These are phyloP conservation scores for Phaeophleospora eucalypticola DNA, from an alignment of 2,329 filamentous ascomycete genomes.

Conservation along the genomic window DNA sequence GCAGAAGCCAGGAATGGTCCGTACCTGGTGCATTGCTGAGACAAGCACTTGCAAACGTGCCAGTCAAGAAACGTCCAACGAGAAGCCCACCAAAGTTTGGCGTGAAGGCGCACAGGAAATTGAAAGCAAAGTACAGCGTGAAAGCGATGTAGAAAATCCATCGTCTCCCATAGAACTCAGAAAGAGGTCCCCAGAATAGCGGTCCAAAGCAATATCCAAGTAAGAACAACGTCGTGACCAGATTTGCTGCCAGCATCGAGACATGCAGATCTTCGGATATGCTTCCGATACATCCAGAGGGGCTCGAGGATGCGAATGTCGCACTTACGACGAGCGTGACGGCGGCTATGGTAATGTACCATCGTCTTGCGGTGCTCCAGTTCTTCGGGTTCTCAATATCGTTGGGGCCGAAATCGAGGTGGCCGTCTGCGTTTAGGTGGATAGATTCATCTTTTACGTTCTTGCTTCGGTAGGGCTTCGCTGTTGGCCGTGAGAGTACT, in stretches of 20 bases:
- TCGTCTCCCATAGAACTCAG: slow-evolving; percentile 60
- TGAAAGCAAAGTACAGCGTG: slow-evolving; percentile 41
- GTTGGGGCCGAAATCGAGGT: slow-evolving; percentile 48
- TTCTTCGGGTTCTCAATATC: slow-evolving; percentile 52
- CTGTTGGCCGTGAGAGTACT: slow-evolving; percentile 48
- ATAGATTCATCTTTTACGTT: slow-evolving; percentile 38
- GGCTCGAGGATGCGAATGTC: slow-evolving; percentile 50
- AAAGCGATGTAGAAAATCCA: slow-evolving; percentile 47
- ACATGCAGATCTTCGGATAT: slow-evolving; percentile 46
- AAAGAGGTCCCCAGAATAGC: slow-evolving; percentile 61
- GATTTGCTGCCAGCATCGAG: slow-evolving; percentile 39
- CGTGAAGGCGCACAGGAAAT: slow-evolving; percentile 53
- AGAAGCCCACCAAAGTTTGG: slow-evolving; percentile 52
- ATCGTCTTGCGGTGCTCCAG: slow-evolving; percentile 39
- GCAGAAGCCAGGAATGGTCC: neutral
- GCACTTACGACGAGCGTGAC: slow-evolving; percentile 51
- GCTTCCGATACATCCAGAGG: slow-evolving; percentile 35
- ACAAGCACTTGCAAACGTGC: slow-evolving; percentile 49
- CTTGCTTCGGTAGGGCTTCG: slow-evolving; percentile 50
- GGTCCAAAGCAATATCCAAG: slow-evolving; percentile 56
- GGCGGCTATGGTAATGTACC: slow-evolving; percentile 40
- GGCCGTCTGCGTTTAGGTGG: slow-evolving; percentile 48
- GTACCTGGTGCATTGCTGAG: slow-evolving; percentile 42
- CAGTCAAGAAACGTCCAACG: slow-evolving; percentile 53
- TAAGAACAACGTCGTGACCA: slow-evolving; percentile 29